Conservation (phyloP, 768 basidiomycete genomes). For the Naematelia aurantialba region DNA sequence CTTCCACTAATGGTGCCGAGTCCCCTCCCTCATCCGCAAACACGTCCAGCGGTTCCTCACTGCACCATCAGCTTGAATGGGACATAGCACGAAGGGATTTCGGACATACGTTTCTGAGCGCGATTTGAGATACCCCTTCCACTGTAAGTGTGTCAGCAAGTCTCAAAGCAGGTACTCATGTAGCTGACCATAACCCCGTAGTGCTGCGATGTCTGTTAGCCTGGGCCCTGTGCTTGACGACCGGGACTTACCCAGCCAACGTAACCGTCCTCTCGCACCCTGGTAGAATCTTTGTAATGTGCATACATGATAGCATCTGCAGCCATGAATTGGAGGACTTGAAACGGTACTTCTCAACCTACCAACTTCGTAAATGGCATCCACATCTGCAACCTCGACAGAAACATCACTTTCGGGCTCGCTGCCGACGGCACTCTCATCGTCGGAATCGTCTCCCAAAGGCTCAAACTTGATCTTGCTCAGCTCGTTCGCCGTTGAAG, state of each 20-base stretch:
- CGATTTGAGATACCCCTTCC: constrained; percentile 34
- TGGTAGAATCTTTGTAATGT: constrained; percentile 17
- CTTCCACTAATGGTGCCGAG: not conserved
- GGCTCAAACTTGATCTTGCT: not conserved
- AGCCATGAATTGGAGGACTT: too few relatives aligned
- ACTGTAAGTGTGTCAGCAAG: constrained; percentile 10
- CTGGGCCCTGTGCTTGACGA: not conserved
- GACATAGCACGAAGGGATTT: not conserved
- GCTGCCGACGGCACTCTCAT: not conserved
- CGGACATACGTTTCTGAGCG: constrained; percentile 23
- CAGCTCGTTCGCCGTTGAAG: not conserved
- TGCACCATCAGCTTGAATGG: not conserved
- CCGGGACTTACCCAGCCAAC: constrained; percentile 24
- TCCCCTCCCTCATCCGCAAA: constrained; percentile 8
- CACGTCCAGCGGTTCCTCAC: constrained; percentile 4
- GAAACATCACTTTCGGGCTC: constrained; percentile 14
- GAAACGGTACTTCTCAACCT: too few relatives aligned
- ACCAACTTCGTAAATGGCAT: constrained; percentile 21
- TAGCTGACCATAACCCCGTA: constrained; percentile 31
- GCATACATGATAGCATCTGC: constrained; percentile 35
- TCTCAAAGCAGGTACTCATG: not conserved
- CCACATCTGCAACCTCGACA: constrained; percentile 8
- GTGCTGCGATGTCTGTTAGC: constrained; percentile 22
- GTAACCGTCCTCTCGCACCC: constrained; percentile 14
- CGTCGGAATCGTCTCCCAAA: not conserved